Conservation (phyloP, 371 early-diverging fungal species). For the Mucor mucedo region DNA sequence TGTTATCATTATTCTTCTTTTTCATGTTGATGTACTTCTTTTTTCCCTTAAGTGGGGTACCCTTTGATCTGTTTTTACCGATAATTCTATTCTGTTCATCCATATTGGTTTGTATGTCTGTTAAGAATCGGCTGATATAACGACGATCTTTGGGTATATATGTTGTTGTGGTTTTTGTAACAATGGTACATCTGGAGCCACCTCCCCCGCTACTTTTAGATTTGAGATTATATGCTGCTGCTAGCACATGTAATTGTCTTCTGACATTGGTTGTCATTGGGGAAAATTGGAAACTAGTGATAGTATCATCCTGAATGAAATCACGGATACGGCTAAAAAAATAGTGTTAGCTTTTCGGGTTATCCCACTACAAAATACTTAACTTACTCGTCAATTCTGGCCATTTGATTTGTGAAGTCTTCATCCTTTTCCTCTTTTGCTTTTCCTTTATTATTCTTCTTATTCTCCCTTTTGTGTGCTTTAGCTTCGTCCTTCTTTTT, state of each 20-base stretch:
- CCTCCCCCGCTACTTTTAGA: slow-evolving; percentile 59
- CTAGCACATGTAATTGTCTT: slow-evolving; percentile 58
- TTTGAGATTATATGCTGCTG: slow-evolving; percentile 55
- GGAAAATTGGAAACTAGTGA: slow-evolving; percentile 49
- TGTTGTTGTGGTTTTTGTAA: slow-evolving; percentile 59
- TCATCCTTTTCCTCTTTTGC: slow-evolving; percentile 19
- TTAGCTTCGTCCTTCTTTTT: slow-evolving; percentile 25
- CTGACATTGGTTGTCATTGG: slow-evolving; percentile 61
- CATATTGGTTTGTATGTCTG: slow-evolving; percentile 38
- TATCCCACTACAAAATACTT: no score
- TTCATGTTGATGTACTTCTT: slow-evolving; percentile 14
- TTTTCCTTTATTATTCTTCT: slow-evolving; percentile 22
- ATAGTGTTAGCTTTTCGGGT: no score
- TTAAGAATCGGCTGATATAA: slow-evolving; percentile 49
- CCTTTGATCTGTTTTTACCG: slow-evolving; percentile 15
- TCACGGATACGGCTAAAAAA: slow-evolving; percentile 39
- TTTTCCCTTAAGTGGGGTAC: slow-evolving; percentile 1
- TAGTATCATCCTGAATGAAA: slow-evolving; percentile 43
- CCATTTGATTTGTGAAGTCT: slow-evolving; percentile 9
- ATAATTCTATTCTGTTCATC: slow-evolving; percentile 29
- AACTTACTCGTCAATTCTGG: slow-evolving; percentile 25
- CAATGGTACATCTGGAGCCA: slow-evolving; percentile 29
- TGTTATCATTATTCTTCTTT: background rate
- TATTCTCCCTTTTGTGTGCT: slow-evolving; percentile 22
- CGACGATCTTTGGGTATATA: slow-evolving; percentile 55